A percentile compares a stretch with the other conserved stretches of the same genome.
Evolutionary conservation across 305 asterid species (phyloP).

Genomic region (Rubia peregrina): DNA sequence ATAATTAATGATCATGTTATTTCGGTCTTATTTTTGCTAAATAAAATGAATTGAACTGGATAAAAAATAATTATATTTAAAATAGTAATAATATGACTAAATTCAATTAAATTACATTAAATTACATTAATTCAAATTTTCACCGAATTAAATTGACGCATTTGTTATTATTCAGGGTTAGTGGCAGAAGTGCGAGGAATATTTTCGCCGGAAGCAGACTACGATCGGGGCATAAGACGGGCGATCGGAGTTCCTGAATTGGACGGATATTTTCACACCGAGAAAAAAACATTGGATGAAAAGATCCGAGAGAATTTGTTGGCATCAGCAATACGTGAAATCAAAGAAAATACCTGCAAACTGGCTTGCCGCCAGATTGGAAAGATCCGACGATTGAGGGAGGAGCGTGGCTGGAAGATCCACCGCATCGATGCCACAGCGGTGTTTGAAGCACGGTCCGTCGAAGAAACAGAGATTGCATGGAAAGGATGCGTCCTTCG

Average conservation of each 20-base stretch:
- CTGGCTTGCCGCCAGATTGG: constrained; percentile 30
- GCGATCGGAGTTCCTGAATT: constrained; percentile 38
- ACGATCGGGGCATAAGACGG: constrained; percentile 26
- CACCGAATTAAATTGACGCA: no score
- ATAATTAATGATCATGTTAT: no score
- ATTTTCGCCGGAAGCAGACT: constrained; percentile 23
- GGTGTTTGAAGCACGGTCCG: constrained; percentile 11
- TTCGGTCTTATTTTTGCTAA: no score
- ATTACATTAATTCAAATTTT: no score
- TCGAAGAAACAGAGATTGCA: not conserved
- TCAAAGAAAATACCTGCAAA: constrained; percentile 25
- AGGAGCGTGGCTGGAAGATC: constrained; percentile 21
- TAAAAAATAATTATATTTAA: no score
- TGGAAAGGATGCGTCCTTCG: constrained; percentile 4
- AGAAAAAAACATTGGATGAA: not conserved
- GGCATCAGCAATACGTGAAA: constrained; percentile 23
- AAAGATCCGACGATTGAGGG: constrained; percentile 26
- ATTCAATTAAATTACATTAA: no score
- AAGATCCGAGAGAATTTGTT: constrained; percentile 18
- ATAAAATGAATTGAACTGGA: not conserved
- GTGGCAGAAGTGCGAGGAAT: constrained; percentile 35
- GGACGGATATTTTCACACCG: constrained; percentile 24
- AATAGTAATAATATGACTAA: no score
- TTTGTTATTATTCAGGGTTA: constrained; percentile 9
- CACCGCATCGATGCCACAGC: constrained; percentile 35